These are phyloP conservation scores for Auriscalpium orientale DNA, from an alignment of 768 basidiomycete species.

Conservation along the genomic window DNA sequence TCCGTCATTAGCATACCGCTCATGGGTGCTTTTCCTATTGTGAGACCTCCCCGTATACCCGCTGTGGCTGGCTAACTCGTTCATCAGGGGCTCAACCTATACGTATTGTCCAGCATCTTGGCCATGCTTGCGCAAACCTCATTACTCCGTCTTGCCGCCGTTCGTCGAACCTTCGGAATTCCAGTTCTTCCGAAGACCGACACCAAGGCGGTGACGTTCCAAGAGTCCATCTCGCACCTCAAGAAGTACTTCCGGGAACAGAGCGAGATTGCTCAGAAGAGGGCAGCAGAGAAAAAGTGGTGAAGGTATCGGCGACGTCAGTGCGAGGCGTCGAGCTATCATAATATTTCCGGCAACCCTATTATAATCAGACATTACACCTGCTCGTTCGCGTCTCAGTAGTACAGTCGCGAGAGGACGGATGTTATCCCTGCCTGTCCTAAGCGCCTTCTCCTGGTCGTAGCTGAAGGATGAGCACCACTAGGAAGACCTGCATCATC, in stretches of 20 bases:
- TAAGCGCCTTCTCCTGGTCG: constrained; percentile 12
- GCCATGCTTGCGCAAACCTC: constrained; percentile 40
- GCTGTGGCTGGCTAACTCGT: not conserved
- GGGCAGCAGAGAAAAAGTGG: constrained; percentile 6
- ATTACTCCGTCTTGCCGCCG: constrained; percentile 33
- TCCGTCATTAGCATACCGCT: constrained; percentile 42
- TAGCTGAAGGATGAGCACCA: constrained; percentile 51
- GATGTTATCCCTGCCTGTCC: too few relatives aligned
- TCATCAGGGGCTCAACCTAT: constrained; percentile 48
- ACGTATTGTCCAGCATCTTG: constrained; percentile 44
- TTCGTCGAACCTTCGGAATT: constrained; percentile 34
- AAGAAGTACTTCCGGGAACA: constrained; percentile 13
- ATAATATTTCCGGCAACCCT: not conserved
- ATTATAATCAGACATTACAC: not conserved
- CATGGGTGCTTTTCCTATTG: constrained; percentile 56
- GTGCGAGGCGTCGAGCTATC: not conserved
- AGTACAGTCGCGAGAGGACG: not conserved
- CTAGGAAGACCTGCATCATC: constrained; percentile 54
- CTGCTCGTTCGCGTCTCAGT: not conserved
- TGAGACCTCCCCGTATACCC: constrained; percentile 29
- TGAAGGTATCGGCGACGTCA: not conserved
- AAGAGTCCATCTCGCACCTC: constrained; percentile 11
- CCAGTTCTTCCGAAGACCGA: constrained; percentile 16
- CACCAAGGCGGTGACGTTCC: constrained; percentile 9
- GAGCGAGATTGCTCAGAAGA: constrained; percentile 2